These are phyloP conservation scores for Choiromyces venosus DNA, from an alignment of 495 filamentous ascomycete genomes.

Conservation along the genomic window DNA sequence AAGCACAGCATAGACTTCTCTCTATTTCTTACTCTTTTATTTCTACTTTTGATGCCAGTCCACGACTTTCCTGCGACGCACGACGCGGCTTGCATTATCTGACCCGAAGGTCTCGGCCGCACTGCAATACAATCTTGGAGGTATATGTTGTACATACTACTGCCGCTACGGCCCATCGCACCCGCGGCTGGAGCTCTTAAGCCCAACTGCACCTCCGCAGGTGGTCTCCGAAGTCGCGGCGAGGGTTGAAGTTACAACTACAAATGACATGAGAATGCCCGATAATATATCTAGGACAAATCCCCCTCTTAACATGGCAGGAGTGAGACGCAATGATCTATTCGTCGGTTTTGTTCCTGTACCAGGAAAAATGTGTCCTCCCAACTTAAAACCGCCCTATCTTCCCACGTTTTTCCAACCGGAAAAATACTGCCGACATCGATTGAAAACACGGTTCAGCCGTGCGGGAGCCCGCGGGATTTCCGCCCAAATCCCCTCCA, in stretches of 20 bases:
- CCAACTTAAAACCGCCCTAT: background rate
- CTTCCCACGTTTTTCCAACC: conserved; percentile 1
- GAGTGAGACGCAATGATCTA: background rate
- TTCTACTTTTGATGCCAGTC: background rate
- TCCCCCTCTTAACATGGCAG: background rate
- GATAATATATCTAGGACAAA: background rate
- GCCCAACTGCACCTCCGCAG: background rate
- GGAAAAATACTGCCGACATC: background rate
- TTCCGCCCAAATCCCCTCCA: background rate
- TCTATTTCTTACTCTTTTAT: background rate
- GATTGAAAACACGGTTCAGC: conserved; percentile 1
- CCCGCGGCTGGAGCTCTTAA: background rate
- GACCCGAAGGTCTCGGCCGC: background rate
- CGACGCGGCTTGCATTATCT: background rate
- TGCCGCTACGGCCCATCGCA: background rate
- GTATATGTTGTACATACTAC: background rate
- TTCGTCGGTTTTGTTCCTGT: background rate
- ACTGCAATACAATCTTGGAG: background rate
- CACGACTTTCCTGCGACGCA: background rate
- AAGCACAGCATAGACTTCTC: background rate
- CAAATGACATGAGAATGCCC: background rate
- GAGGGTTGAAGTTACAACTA: background rate
- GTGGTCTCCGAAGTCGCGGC: background rate
- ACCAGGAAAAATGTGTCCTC: background rate
- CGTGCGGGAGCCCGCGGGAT: background rate